These are phyloP conservation scores for Rhododendron mucronatum DNA, from an alignment of 148 eudicot genomes.

Conservation along the genomic window DNA sequence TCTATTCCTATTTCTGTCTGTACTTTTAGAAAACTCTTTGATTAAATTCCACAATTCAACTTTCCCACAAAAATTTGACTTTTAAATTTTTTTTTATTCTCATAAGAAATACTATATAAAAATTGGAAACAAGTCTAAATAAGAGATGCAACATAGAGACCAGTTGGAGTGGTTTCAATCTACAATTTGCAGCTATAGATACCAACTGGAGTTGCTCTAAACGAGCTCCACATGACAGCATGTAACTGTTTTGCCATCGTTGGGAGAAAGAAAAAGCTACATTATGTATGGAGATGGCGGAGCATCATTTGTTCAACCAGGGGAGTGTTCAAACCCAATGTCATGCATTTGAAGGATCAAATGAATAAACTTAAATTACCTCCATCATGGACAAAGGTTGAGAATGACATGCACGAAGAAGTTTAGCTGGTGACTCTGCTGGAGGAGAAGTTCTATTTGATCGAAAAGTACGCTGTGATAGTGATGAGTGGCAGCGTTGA, in stretches of 20 bases:
- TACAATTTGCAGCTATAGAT: neutral
- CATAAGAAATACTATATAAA: too few relatives aligned
- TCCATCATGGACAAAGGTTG: constrained; percentile 73
- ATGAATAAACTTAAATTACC: constrained; percentile 7
- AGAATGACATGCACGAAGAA: constrained; percentile 66
- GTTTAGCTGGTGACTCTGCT: constrained; percentile 20
- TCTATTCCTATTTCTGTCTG: neutral
- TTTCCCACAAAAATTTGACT: neutral
- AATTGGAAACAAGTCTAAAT: neutral
- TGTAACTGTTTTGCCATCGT: neutral
- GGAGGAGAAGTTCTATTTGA: constrained; percentile 46
- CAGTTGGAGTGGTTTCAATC: neutral
- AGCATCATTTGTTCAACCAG: neutral
- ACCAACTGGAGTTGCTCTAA: neutral
- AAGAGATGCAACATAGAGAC: neutral
- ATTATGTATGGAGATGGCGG: neutral
- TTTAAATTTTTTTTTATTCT: neutral
- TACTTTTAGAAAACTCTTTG: neutral
- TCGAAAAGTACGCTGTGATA: constrained; percentile 51
- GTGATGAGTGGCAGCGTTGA: constrained; percentile 77
- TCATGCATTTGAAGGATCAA: neutral
- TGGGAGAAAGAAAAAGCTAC: neutral
- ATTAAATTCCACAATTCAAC: neutral
- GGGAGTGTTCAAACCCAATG: neutral
- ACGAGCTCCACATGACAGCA: neutral